Base-by-base conservation (phyloP, 257 asterid species). In the Penstemon eatonii region DNA sequence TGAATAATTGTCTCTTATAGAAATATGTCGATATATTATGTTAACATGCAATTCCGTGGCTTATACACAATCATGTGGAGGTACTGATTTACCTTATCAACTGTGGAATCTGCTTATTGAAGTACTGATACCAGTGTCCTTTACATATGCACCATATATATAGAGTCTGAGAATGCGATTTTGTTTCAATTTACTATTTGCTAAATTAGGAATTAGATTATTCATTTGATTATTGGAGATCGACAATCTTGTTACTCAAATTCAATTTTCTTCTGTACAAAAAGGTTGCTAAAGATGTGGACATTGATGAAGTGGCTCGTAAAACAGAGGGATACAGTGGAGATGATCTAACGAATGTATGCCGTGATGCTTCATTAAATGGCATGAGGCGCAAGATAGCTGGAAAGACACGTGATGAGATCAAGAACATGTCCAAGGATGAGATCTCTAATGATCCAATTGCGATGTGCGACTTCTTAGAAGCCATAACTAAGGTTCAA, bases 281-380 rank as follows among this genome's bases (percentile, higher is more conserved):
- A 62, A 85, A 90, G 97, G 91, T 94, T n/a, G 91, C 97, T 47
- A 67, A 84, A n/a, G 97, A 94, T 78, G 97, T 91, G 63, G 97
- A 91, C 66, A 84, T 84, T 5, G 97, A 94, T 51, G 97, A 87
- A 65, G 97, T 94, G 42, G 97, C 99, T 63, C 95, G 97, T 4
- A 71, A 45, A 66, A 94, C 96, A 12, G 96, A 94, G 80, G 99
- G 99, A 46, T 94, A 94, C 86, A 91, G 99, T 75, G 97, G 99
- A 59, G 97, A 94, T 6, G 99, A 94, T 74, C 82, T 94, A 13
- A 94, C 99, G 72, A 94, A 94, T 55, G 96, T 94, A 61, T 91
- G 98, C 63, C 83, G 98, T 3, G 98, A 91, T 56, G 98, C 98
- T 61, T 93, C 97, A 56, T 65, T 93, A 71, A 93, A 93, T 67